Evolutionary conservation across 306 rosid genomes (phyloP), one percentile per base, ranked within the genome.

Genomic region (Vigna hirtella): DNA sequence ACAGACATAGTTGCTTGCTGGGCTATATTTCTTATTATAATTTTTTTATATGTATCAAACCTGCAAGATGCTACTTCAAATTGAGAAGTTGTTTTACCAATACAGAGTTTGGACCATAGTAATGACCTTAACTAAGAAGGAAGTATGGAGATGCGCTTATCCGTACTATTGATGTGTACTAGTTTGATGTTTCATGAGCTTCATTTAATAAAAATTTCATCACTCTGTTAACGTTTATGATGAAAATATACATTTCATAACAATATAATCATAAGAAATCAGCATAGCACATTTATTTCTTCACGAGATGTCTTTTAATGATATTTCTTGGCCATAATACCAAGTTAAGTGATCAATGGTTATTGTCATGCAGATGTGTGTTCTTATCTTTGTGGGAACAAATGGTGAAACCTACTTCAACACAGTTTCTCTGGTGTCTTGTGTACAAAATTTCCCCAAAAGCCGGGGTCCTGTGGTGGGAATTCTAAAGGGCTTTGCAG

Each of bases 341-440:
- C 47, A 28, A 69, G 58, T 34, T 50, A 63, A 62, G 28, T 80
- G 57, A 82, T 85, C 56, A 47, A 81, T 81, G 74, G 55, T 78
- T 76, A 70, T 82, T 76, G 64, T 76, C 61, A 24, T 86, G 91
- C 97, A 95, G 98, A 87, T 95, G 91, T 95, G 98, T 73, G 50
- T 83, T 82, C 95, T 89, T 64, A 88, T 95, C 73, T 95, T 92
- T 62, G 82, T 95, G 59, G 98, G 97, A 80, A 92, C 98, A 55
- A 95, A 95, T 69, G 97, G 98, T 17, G 97, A 92, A 87, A 92
- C 97, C 65, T 95, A 90, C 93, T 95, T 92, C 89, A 95, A 95
- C 83, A 95, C 98, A 38, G 97, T 85, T 83, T 80, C 98, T 73
- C 84, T 95, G 7, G 98, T 95, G 55, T 87, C 99, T 66, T 88